Evolutionary conservation across 345 rosid species (phyloP).

Genomic region (Toxicodendron radicans): DNA sequence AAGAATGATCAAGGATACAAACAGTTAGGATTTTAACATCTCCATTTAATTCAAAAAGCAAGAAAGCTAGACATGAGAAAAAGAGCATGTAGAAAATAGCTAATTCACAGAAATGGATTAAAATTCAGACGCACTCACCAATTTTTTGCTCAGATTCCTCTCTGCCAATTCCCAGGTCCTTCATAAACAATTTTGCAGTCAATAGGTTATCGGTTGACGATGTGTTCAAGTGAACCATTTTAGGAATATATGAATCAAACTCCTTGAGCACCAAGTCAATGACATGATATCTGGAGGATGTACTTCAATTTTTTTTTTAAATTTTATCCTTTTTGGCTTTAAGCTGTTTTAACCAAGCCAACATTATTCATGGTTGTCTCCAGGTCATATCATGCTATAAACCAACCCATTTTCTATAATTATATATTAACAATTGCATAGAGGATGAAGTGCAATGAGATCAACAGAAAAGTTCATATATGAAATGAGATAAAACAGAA

Average conservation of each 20-base stretch:
- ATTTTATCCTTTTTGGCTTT: too few relatives aligned
- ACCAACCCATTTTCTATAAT: conserved; percentile 1
- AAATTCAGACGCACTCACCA: background rate
- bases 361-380: background rate
- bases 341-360: background rate
- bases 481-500: background rate
- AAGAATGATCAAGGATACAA: background rate
- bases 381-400: background rate
- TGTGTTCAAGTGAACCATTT: background rate
- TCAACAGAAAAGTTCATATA: background rate
- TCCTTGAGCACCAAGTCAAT: background rate
- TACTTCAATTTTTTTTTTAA: too few relatives aligned
- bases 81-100: too few relatives aligned
- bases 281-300: background rate
- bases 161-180: background rate
- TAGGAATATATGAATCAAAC: background rate
- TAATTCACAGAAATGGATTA: background rate
- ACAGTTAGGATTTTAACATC: background rate
- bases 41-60: background rate
- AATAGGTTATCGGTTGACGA: background rate
- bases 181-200: background rate
- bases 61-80: background rate
- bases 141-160: background rate
- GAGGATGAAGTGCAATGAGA: background rate
- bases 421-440: background rate